These are phyloP conservation scores for Myriosclerotinia curreyana DNA, from an alignment of 2,329 filamentous ascomycete genomes.

Conservation along the genomic window DNA sequence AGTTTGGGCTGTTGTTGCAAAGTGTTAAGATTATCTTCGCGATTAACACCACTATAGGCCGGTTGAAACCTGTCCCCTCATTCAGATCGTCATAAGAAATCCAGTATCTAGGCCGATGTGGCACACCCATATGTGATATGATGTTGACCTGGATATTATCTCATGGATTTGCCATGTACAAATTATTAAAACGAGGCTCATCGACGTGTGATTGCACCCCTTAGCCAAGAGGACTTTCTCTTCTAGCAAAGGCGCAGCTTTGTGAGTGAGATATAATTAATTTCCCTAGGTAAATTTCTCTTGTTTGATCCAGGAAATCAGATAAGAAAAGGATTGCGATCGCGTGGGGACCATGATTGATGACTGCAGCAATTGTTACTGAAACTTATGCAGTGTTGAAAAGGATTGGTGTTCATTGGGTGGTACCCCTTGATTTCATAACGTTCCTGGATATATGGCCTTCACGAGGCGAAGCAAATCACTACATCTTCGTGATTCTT, in stretches of 20 bases:
- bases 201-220: neutral
- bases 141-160: neutral
- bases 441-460: constrained; percentile 9
- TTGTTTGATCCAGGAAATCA: neutral
- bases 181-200: neutral
- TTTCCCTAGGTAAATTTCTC: neutral
- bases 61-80: neutral
- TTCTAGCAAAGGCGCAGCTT: neutral
- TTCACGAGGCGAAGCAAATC: constrained; percentile 9
- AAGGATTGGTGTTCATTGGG: neutral
- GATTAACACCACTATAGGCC: neutral
- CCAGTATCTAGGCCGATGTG: neutral
- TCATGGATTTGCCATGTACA: neutral
- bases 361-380: constrained; percentile 9
- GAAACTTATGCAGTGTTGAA: neutral
- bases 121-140: neutral
- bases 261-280: neutral
- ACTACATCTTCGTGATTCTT: neutral
- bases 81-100: neutral
- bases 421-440: constrained; percentile 1
- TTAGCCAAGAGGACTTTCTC: neutral
- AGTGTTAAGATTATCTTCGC: neutral
- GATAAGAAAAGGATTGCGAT: neutral
- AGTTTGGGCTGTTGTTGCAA: neutral
- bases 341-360: constrained; percentile 13